phyloP scores from a whole-genome alignment of 768 basidiomycete species.

The Kwoniella dendrophila region DNA sequence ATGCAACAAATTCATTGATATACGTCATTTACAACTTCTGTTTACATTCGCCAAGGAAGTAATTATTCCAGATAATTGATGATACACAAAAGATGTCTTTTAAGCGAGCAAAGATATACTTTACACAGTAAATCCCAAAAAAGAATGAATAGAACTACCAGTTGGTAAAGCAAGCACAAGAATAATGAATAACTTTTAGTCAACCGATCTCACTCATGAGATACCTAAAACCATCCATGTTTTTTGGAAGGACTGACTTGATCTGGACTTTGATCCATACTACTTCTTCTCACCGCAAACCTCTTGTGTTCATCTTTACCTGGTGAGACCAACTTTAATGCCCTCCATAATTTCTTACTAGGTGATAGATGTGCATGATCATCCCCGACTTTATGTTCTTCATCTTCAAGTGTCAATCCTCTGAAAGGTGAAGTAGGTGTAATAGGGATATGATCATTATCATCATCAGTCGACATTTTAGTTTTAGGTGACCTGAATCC shows the following conservation, averaged over 20 bases:
- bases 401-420: not conserved
- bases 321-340: not conserved
- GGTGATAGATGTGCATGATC: not conserved
- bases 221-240: not conserved
- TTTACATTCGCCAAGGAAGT: not conserved
- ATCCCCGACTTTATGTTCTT: not conserved
- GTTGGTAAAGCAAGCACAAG: too few relatives aligned
- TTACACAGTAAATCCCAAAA: too few relatives aligned
- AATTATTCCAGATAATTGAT: not conserved
- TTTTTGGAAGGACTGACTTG: not conserved
- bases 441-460: not conserved
- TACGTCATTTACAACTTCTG: too few relatives aligned
- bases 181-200: too few relatives aligned
- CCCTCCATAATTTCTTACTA: slow-evolving; percentile 1
- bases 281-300: not conserved
- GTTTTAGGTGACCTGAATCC: not conserved
- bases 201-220: too few relatives aligned
- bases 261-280: not conserved
- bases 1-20: too few relatives aligned
- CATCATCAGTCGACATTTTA: not conserved
- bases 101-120: too few relatives aligned
- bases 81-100: too few relatives aligned
- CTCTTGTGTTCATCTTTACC: not conserved
- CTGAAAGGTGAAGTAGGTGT: slow-evolving; percentile 3
- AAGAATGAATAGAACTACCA: too few relatives aligned